Percentiles rank a stretch among this genome's conserved stretches.
Conservation (phyloP, 1,139 yeast genomes). For the Blastobotrys malaysiensis region DNA sequence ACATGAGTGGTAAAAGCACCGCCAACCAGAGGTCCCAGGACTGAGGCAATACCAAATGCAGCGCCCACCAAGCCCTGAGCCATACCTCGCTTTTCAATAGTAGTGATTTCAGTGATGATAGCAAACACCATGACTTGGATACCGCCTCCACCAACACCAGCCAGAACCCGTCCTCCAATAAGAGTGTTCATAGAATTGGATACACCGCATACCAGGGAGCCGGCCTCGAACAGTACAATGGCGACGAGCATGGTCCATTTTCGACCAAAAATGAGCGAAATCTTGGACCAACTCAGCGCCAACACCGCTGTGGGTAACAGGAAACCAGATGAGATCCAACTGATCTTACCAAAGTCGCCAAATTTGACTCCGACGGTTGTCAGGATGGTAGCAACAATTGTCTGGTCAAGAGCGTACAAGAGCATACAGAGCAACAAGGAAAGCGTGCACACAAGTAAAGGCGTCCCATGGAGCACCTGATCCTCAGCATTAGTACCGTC, state of each 20-base stretch:
- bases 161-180: slow-evolving; percentile 65
- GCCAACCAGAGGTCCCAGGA: slow-evolving; percentile 64
- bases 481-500: slow-evolving; percentile 23
- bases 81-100: slow-evolving; percentile 53
- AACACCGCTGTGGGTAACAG: slow-evolving; percentile 57
- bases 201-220: slow-evolving; percentile 57
- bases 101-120: slow-evolving; percentile 58
- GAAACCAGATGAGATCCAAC: slow-evolving; percentile 60
- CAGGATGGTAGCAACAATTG: slow-evolving; percentile 56
- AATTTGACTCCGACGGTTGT: slow-evolving; percentile 53
- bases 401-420: slow-evolving; percentile 61
- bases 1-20: slow-evolving; percentile 59
- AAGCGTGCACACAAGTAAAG: slow-evolving; percentile 39
- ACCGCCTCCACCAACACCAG: slow-evolving; percentile 74
- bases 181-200: slow-evolving; percentile 53
- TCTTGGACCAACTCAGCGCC: slow-evolving; percentile 56
- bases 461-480: slow-evolving; percentile 40
- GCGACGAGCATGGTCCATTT: slow-evolving; percentile 48
- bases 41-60: slow-evolving; percentile 53
- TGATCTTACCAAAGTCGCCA: slow-evolving; percentile 48
- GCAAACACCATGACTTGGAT: slow-evolving; percentile 56
- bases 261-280: slow-evolving; percentile 59
- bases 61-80: slow-evolving; percentile 48
- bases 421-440: slow-evolving; percentile 50
- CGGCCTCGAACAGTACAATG: slow-evolving; percentile 54